These are phyloP conservation scores for Rhinocladiella similis DNA, from an alignment of 2,329 filamentous ascomycete genomes.

Conservation along the genomic window DNA sequence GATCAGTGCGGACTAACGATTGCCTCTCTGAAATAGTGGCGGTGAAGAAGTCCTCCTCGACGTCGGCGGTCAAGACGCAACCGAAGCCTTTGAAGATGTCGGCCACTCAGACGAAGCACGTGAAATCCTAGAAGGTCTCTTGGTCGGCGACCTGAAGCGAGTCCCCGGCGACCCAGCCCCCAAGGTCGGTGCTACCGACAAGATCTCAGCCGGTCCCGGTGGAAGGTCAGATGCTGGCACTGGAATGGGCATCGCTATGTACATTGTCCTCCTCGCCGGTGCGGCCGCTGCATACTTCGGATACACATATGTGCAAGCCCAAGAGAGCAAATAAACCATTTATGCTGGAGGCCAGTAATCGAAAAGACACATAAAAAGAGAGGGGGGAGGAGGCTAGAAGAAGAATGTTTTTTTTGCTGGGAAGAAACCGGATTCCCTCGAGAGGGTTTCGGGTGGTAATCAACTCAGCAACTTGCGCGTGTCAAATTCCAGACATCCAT, in stretches of 20 bases:
- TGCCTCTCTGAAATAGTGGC: conserved; percentile 60
- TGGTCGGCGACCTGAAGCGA: conserved; percentile 77
- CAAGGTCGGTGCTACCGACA: conserved; percentile 56
- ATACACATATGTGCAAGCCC: conserved; percentile 80
- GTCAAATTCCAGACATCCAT: no score
- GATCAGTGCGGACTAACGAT: background rate
- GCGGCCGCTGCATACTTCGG: conserved; percentile 74
- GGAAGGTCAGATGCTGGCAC: conserved; percentile 43
- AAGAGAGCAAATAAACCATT: conserved; percentile 34
- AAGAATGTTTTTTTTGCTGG: no score
- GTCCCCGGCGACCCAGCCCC: conserved; percentile 79
- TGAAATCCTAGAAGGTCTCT: conserved; percentile 79
- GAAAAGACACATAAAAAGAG: background rate
- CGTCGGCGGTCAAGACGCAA: conserved; percentile 91
- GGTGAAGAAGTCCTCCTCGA: conserved; percentile 98
- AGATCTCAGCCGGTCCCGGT: conserved; percentile 40
- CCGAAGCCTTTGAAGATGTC: conserved; percentile 98
- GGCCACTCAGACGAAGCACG: conserved; percentile 98
- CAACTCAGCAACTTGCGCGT: background rate
- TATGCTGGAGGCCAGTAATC: background rate
- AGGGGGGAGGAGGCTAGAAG: background rate
- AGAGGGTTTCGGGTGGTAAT: background rate
- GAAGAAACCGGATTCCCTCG: background rate
- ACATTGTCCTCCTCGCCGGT: conserved; percentile 76
- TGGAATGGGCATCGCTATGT: conserved; percentile 74